Percentiles rank a stretch among this genome's conserved stretches.
Evolutionary conservation across 805 yeast genomes (phyloP).

Genomic region (Candida yuanshanica): DNA sequence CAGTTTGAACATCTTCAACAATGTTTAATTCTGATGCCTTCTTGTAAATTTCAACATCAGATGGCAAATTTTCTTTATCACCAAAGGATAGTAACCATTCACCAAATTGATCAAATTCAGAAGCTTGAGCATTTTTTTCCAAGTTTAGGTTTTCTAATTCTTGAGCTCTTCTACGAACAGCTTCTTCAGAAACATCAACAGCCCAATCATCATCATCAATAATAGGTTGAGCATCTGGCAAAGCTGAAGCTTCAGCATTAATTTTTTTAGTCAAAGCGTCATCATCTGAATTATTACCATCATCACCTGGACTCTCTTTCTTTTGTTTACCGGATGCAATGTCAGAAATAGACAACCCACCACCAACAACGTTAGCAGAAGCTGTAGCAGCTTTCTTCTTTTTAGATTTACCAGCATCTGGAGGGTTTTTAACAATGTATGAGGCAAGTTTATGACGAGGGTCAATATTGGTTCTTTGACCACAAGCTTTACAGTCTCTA

Average conservation of each 20-base stretch:
- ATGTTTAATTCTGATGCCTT: constrained; percentile 79
- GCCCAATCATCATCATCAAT: constrained; percentile 96
- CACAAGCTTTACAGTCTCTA: constrained; percentile 98
- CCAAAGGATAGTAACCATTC: constrained; percentile 69
- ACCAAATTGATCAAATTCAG: constrained; percentile 71
- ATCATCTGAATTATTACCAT: constrained; percentile 52
- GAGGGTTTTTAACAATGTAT: constrained; percentile 86
- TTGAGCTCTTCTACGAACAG: constrained; percentile 84
- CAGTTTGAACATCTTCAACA: constrained; percentile 63
- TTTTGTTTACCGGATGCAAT: constrained; percentile 51
- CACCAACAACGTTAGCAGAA: constrained; percentile 82
- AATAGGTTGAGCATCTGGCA: constrained; percentile 56
- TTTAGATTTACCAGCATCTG: constrained; percentile 46
- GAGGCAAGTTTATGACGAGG: constrained; percentile 83
- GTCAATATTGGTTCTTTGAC: constrained; percentile 79
- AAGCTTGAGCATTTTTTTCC: constrained; percentile 34
- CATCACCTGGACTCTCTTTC: constrained; percentile 36
- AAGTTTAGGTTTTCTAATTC: constrained; percentile 67
- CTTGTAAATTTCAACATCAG: constrained; percentile 89
- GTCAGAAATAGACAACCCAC: constrained; percentile 76
- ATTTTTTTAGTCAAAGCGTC: constrained; percentile 73
- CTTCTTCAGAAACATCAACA: constrained; percentile 94
- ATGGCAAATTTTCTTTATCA: constrained; percentile 56
- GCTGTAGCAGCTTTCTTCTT: constrained; percentile 72
- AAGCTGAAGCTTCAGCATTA: constrained; percentile 75